phyloP scores from a whole-genome alignment of 2,329 filamentous ascomycete genomes.

The Diaporthe vaccinii region DNA sequence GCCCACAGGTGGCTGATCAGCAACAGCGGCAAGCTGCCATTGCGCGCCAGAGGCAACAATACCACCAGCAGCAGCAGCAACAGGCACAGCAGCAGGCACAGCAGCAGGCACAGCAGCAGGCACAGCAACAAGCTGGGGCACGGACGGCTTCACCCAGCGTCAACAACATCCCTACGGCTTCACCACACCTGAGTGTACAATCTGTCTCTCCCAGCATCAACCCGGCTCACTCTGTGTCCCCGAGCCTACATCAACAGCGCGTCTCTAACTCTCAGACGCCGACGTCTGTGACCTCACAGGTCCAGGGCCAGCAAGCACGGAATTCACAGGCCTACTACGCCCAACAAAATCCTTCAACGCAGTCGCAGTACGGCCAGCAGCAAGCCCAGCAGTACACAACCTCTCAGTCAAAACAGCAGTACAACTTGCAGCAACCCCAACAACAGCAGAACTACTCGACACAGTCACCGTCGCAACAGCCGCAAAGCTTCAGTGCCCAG shows the following conservation, averaged over 20 bases:
- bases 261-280: slow-evolving; percentile 38
- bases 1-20: slow-evolving; percentile 42
- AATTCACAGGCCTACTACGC: slow-evolving; percentile 38
- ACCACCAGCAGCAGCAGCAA: slow-evolving; percentile 43
- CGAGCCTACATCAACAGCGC: slow-evolving; percentile 39
- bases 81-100: slow-evolving; percentile 47
- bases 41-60: slow-evolving; percentile 42
- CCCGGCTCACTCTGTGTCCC: slow-evolving; percentile 34
- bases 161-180: slow-evolving; percentile 37
- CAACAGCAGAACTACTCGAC: slow-evolving; percentile 38
- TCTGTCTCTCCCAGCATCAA: slow-evolving; percentile 39
- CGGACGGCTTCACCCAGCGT: slow-evolving; percentile 40
- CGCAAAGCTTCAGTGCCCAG: slow-evolving; percentile 33
- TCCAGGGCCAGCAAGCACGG: slow-evolving; percentile 38
- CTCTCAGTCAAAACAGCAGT: slow-evolving; percentile 39
- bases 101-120: slow-evolving; percentile 38
- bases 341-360: slow-evolving; percentile 28
- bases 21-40: slow-evolving; percentile 36
- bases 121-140: slow-evolving; percentile 40
- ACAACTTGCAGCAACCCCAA: slow-evolving; percentile 37
- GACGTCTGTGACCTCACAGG: slow-evolving; percentile 37
- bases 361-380: slow-evolving; percentile 38
- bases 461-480: slow-evolving; percentile 36
- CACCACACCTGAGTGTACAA: slow-evolving; percentile 39
- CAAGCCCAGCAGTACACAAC: slow-evolving; percentile 31